Base-by-base conservation (phyloP, 441 rosid species). In the Macaranga tanarius region DNA sequence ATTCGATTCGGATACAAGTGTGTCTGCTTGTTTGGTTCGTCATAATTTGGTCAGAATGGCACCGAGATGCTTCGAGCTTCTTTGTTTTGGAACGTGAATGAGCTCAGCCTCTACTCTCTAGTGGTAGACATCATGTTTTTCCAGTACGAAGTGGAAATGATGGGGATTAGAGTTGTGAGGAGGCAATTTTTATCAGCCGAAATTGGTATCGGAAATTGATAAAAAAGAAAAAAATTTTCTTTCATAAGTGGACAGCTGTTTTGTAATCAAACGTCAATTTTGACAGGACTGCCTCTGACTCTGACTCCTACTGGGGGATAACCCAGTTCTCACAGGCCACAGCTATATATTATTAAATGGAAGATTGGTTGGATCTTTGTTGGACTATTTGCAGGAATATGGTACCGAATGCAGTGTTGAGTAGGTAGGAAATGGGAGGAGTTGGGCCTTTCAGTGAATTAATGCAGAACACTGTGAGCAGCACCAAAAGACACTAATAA, bases 261-360 rank as follows among this genome's bases (percentile, higher is more conserved):
- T 31, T 64, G 2, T 6, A n/a, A 6, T 64, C 68, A 50, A 66
- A 26, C 16, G 51, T 48, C 57, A 66, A 28, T 12, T 10, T 50
- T 50, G 70, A 66, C 58, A 66, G 26, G 70, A 48, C 57, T 48
- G 11, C n/a, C 23, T 65, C 44, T 65, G 69, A 48, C 56, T 65
- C 52, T n/a, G n/a, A n/a, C 23, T 2, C 15, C 15, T 38, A 0
- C 38, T 34, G 38, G n/a, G n/a, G n/a, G 38, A 5, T 34, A 4
- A 34, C 55, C 10, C 54, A 22, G 22, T 56, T 42, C 10, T 10
- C 47, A 2, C 12, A 42, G 47, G 2, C 1, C 47, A 2, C 12
- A 42, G 47, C 47, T 25, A 5, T 26, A 5, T 6, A 59, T 4
- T 6, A 59, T 4, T 34, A 34, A 34, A 34, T 5, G 20, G 1